Evolutionary conservation across 129 eudicot species (phyloP), one percentile per base, ranked within the genome.

Genomic region (Escallonia herrerae): DNA sequence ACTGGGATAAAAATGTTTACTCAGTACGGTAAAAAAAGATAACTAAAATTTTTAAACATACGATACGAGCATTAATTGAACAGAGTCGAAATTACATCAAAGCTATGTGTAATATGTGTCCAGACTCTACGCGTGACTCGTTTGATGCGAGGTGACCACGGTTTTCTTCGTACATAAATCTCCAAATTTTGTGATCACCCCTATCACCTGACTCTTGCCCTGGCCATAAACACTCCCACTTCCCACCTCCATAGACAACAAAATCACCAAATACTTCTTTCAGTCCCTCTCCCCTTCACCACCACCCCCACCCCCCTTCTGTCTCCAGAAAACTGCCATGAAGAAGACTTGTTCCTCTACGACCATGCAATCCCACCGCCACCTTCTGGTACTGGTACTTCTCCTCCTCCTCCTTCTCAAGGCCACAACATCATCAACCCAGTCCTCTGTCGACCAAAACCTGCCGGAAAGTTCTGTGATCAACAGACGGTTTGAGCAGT

Each of bases 321-420:
- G 33, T 14, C 58, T 53, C 58, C 13, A 12, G 3, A 12, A 53
- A 53, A 12, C 5, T 2, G 22, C 9, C n/a, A 53, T 33, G 22
- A 80, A 71, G 83, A 62, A 70, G 42, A 46, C 45, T 59, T 13
- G 66, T 73, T 68, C 49, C 72, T 62, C 72, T 43, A 41, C 56
- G 46, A 33, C 71, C 65, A 53, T 6, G 58, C 37, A 2, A 2
- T 46, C 61, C 62, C 37, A 71, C 48, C 43, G 60, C 62, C 41
- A 8, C 14, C 62, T 51, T 13, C 33, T 10, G 3, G 50, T 61
- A 40, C 15, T 73, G 9, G 40, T 66, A 57, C 37, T 71, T 39
- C 56, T 84, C 12, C 63, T 81, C 60, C 77, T 53, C 45, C 68
- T 80, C 60, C 48, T 73, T 13, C 51, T 66, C 60, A 33, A 79